Percentiles rank a stretch among this genome's conserved stretches.
Evolutionary conservation across 208 protist species (phyloP).

Genomic region (Wallacemonas sp.): DNA sequence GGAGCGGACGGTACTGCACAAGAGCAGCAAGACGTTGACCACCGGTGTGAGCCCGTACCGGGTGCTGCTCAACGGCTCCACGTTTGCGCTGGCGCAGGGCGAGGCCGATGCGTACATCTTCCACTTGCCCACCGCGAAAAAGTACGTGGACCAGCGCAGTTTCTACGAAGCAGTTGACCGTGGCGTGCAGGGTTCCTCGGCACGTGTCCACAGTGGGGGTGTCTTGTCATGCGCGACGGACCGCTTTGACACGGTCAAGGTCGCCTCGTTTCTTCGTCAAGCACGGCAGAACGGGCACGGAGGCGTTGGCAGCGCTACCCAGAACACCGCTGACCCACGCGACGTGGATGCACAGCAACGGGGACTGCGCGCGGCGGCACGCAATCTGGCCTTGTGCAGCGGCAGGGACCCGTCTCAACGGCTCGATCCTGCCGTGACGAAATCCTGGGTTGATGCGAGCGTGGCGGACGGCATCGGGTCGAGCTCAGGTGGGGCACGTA

Average conservation of each 20-base stretch:
- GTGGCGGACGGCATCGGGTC: neutral
- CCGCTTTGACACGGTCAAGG: conserved; percentile 11
- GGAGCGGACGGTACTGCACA: neutral
- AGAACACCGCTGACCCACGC: neutral
- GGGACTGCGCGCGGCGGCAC: neutral
- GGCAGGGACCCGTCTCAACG: neutral
- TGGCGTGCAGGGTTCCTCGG: no score
- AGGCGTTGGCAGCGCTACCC: neutral
- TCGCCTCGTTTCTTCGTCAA: conserved; percentile 10
- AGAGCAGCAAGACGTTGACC: neutral
- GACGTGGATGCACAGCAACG: conserved; percentile 5
- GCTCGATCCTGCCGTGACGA: neutral
- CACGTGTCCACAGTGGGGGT: no score
- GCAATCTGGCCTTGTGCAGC: neutral
- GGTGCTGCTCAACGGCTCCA: conserved; percentile 20
- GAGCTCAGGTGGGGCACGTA: neutral
- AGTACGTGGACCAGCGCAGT: conserved; percentile 13
- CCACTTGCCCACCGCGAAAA: conserved; percentile 38
- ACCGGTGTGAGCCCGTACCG: neutral
- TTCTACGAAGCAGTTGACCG: neutral
- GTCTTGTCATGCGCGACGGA: neutral
- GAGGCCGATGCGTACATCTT: conserved; percentile 28
- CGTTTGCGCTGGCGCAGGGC: conserved; percentile 33
- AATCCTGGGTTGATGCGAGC: conserved; percentile 13
- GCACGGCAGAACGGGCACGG: neutral